Conservation (phyloP, 805 yeast genomes). For the Cyberlindnera galapagoensis region DNA sequence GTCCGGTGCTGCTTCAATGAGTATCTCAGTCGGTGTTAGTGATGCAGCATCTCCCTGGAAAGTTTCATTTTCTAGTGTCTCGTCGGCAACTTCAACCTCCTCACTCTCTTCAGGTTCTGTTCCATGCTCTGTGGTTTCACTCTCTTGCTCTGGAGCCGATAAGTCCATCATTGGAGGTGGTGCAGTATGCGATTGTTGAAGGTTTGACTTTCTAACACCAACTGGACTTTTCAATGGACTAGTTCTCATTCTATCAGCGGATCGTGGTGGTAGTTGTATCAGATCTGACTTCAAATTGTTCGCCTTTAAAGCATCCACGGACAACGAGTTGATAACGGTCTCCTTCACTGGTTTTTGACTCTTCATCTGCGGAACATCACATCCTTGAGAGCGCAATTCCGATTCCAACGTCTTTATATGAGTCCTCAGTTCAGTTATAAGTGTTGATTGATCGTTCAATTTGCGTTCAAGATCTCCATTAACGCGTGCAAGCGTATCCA, state of each 20-base stretch:
- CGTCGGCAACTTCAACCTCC: too few species aligned
- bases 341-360: conserved; percentile 6
- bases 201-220: not conserved
- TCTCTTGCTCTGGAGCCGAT: too few species aligned
- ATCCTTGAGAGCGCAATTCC: conserved; percentile 8
- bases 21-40: too few species aligned
- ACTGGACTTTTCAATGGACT: conserved; percentile 7
- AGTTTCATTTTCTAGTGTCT: too few species aligned
- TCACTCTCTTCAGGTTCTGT: too few species aligned
- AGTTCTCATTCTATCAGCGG: conserved; percentile 28
- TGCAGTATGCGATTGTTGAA: too few species aligned
- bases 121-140: too few species aligned
- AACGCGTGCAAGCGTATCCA: conserved; percentile 11
- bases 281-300: conserved; percentile 7
- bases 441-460: conserved; percentile 11
- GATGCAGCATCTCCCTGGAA: too few species aligned
- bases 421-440: conserved; percentile 10
- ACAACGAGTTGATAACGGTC: conserved; percentile 4
- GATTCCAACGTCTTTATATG: conserved; percentile 13
- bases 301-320: conserved; percentile 1
- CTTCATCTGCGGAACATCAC: conserved; percentile 9
- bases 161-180: too few species aligned
- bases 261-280: conserved; percentile 31
- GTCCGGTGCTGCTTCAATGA: too few species aligned
- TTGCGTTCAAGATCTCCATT: conserved; percentile 16